A percentile compares a stretch with the other conserved stretches of the same genome.
Conservation (phyloP, 208 protist genomes). For the Trypanosoma congolense region DNA sequence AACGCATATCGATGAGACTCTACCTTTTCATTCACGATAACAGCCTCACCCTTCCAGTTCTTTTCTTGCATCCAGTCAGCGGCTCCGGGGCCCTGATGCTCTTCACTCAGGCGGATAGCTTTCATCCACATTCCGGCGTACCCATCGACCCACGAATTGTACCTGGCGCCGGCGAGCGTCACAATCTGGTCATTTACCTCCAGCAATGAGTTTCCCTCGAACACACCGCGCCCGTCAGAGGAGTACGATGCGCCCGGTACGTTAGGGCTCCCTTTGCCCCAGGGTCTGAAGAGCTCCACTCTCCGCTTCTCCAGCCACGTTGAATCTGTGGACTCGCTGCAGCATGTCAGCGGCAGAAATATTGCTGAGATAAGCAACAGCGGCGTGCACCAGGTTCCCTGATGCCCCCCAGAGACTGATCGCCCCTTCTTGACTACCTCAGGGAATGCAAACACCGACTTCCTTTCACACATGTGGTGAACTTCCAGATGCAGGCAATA, state of each 20-base stretch:
- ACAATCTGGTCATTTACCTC: neutral
- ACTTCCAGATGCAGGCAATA: too few species aligned
- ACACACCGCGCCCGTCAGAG: neutral
- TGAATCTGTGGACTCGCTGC: too few species aligned
- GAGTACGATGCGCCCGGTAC: neutral
- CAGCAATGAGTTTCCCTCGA: neutral
- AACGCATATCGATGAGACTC: neutral
- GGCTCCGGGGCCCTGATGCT: neutral
- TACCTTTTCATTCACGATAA: neutral
- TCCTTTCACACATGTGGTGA: too few species aligned
- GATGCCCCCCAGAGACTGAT: too few species aligned
- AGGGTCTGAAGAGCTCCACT: neutral
- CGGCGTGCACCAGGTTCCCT: too few species aligned
- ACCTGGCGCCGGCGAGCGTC: neutral
- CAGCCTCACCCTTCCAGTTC: neutral
- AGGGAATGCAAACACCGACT: too few species aligned
- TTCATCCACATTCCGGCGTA: neutral
- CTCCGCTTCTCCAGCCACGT: constrained; percentile 1
- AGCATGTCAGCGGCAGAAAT: too few species aligned
- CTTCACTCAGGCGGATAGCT: neutral
- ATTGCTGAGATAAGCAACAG: too few species aligned
- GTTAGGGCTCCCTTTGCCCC: neutral
- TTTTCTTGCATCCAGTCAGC: neutral
- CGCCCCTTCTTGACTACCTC: too few species aligned
- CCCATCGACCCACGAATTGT: neutral